Base-by-base conservation (phyloP, 73 alveolate species). In the Blepharisma japonicum region DNA sequence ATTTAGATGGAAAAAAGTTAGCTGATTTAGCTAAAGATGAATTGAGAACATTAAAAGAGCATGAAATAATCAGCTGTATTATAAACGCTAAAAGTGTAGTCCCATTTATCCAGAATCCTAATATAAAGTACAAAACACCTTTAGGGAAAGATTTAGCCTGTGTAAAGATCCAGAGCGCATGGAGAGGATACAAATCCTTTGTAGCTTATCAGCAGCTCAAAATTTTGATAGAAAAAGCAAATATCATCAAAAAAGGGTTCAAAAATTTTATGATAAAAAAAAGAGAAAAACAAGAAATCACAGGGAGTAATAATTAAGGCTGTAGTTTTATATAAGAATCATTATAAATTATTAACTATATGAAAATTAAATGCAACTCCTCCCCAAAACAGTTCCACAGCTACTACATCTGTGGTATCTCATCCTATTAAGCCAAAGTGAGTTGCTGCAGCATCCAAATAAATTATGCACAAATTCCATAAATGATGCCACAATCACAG, bases 131-230 rank as follows among this genome's bases (percentile, higher is more conserved):
- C 74, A 90, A 85, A 48, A 91, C 90, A n/a, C 87, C 91, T 18
- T 56, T 79, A 11, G 97, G 97, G 38, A 89, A 89, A 32, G 85
- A 77, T 45, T 50, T 79, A 55, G 97, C 97, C 14, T 91, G 87
- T 8, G 82, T 90, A 6, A 81, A 83, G 6, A 85, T 90, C 27
- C 82, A 90, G 71, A 83, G 86, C 68, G 74, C 77, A 39, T 87
- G 92, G 91, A 71, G 92, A 49, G 79, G 77, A 77, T 90, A 72
- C 68, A 85, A 87, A 66, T 88, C 91, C 23, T 55, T 56, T 11
- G 71, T 86, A 45, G 97, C 93, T 6, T 90, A 90, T 67, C 61
- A 61, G 39, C 83, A 89, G 51, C 71, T 90, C 42, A 90, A 88
- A 68, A 76, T 84, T 45, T 76, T 88, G 23, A 90, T 88, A 77